These are phyloP conservation scores for Vitis rotundifolia DNA, from an alignment of 164 flowering plant genomes.

Conservation along the genomic window DNA sequence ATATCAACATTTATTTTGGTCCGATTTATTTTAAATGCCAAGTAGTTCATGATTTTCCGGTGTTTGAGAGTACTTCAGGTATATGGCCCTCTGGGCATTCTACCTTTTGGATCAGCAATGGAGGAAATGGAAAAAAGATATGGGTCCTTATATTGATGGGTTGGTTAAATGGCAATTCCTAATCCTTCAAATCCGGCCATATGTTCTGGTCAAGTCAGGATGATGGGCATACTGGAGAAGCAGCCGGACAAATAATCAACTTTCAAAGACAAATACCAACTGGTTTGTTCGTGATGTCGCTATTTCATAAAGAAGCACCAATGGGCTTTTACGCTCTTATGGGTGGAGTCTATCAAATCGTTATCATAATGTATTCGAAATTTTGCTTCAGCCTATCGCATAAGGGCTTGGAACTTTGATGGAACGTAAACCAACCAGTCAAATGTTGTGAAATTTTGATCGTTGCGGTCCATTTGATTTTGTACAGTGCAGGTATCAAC, in stretches of 20 bases:
- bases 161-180: background rate
- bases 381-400: background rate
- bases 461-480: no score
- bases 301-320: background rate
- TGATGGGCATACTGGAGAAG: background rate
- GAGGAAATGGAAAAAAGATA: no score
- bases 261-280: background rate
- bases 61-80: no score
- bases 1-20: background rate
- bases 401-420: background rate
- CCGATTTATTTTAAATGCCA: no score
- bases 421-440: conserved; percentile 9
- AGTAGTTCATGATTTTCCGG: no score
- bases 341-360: background rate
- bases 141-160: background rate
- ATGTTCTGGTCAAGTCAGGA: background rate
- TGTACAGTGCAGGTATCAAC: no score
- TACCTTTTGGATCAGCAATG: no score
- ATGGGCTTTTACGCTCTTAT: background rate
- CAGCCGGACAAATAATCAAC: background rate
- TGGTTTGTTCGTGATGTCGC: no score
- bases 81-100: no score
- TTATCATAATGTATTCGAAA: background rate
- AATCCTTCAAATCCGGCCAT: background rate
- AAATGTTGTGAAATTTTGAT: background rate